Base-by-base conservation (phyloP, 257 asterid genomes). In the Penstemon newberryi region DNA sequence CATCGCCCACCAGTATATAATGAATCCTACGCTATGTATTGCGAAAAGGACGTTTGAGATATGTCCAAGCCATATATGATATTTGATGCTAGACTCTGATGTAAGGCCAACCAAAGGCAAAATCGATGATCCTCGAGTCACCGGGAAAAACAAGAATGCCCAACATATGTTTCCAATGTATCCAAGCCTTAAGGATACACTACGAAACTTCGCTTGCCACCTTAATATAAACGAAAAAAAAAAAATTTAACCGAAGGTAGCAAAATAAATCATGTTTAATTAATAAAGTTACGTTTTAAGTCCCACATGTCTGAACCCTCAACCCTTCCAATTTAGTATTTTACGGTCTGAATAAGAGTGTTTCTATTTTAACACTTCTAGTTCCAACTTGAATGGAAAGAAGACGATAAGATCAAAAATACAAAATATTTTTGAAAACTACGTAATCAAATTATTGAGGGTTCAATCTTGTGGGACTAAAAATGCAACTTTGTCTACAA, bases 61-160 rank as follows among this genome's bases (percentile, higher is more conserved):
- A 54, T 88, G 92, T 3, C 96, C 90, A 4, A 88, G 83, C 92
- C 96, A 86, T 52, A 84, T 88, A 70, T 88, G 96, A 61, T 88
- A 88, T 70, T 86, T 88, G 68, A 86, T 86, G 80, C 89, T 84
- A 0, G 90, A 82, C 49, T 88, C 95, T 5, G 95, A 84, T 5
- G 90, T 84, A 5, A 88, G 88, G 66, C 90, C 90, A 4, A 85
- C 38, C 7, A 88, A 75, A 63, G 84, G 85, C 83, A 88, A 72
- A 61, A 85, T 53, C 2, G 95, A 85, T 2, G 95, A 88, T 33
- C 87, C 85, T 61, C 92, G 80, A 0, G 88, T 80, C 75, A 85
- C 92, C 0, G 90, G 89, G 66, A 85, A 80, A 69, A 85, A 88
- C 36, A 85, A 62, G 43, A 85, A 86, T 1, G 95, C 87, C 82